These are phyloP conservation scores for Schwanniomyces yamadae DNA, from an alignment of 805 yeast genomes.

Conservation along the genomic window DNA sequence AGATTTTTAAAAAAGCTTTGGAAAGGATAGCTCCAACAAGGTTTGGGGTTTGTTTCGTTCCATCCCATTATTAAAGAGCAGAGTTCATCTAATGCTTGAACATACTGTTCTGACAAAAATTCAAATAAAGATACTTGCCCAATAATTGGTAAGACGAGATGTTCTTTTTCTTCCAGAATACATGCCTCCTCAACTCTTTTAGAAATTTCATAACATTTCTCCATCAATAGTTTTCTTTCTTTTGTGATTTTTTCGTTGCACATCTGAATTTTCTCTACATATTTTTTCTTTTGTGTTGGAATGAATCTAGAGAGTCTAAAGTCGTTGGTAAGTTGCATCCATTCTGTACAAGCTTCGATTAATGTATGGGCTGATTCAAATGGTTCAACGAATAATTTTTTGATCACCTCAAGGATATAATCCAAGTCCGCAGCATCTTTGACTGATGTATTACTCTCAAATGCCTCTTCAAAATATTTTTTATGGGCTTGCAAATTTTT, in stretches of 20 bases:
- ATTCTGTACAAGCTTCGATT: constrained; percentile 15
- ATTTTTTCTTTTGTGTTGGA: constrained; percentile 11
- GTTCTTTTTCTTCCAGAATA: constrained; percentile 2
- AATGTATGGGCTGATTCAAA: constrained; percentile 16
- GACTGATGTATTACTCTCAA: constrained; percentile 2
- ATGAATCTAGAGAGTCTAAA: constrained; percentile 20
- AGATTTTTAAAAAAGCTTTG: not conserved
- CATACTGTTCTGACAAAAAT: constrained; percentile 2
- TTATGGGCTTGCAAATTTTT: constrained; percentile 3
- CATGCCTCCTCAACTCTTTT: constrained; percentile 1
- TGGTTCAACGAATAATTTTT: constrained; percentile 15
- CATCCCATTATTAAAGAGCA: constrained; percentile 2
- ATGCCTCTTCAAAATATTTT: not conserved
- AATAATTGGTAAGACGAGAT: constrained; percentile 3
- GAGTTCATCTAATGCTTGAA: not conserved
- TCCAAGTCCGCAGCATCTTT: constrained; percentile 24
- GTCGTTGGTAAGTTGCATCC: constrained; percentile 30
- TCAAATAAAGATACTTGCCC: constrained; percentile 4
- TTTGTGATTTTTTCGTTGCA: constrained; percentile 12
- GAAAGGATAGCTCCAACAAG: not conserved
- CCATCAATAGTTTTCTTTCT: constrained; percentile 11
- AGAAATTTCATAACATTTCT: constrained; percentile 7
- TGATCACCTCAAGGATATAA: constrained; percentile 19
- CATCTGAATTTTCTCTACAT: constrained; percentile 14
- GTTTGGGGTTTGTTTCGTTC: not conserved